A percentile compares a stretch with the other conserved stretches of the same genome.
phyloP scores from a whole-genome alignment of 169 alveolate genomes.

The Besnoitia besnoiti region DNA sequence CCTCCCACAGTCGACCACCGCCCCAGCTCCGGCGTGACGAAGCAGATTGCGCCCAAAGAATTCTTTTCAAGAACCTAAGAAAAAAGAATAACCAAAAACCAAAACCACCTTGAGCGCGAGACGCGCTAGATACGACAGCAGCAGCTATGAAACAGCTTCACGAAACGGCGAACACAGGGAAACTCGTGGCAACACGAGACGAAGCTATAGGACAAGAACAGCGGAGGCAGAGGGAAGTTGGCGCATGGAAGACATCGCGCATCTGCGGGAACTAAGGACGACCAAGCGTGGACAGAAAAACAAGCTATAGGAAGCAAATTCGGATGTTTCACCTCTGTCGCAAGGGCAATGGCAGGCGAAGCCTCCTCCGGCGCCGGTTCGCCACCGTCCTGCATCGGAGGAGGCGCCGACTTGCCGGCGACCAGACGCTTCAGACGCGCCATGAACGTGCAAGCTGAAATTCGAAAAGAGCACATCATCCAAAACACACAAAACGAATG shows the following conservation, averaged over 20 bases:
- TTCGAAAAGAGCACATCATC: not conserved
- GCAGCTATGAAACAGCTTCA: no score
- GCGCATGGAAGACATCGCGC: no score
- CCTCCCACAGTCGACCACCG: constrained; percentile 93
- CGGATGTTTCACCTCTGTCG: not conserved
- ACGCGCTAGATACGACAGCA: no score
- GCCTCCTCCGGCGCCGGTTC: not conserved
- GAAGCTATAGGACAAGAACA: no score
- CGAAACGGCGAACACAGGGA: no score
- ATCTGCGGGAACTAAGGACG: no score
- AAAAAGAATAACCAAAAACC: not conserved
- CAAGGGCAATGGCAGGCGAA: not conserved
- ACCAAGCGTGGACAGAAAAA: no score
- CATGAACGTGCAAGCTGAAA: constrained; percentile 20
- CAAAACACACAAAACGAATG: not conserved
- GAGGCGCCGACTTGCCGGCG: not conserved
- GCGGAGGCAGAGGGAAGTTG: no score
- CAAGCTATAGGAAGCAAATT: no score
- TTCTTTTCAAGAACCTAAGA: constrained; percentile 74
- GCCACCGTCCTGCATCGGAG: not conserved
- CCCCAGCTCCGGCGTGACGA: constrained; percentile 90
- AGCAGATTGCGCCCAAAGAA: constrained; percentile 85
- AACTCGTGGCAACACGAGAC: no score
- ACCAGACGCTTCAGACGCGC: constrained; percentile 15
- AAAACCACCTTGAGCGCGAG: no score